Percentiles rank a stretch among this genome's conserved stretches.
Evolutionary conservation across 441 rosid genomes (phyloP).

Genomic region (Flueggea neowawraea): DNA sequence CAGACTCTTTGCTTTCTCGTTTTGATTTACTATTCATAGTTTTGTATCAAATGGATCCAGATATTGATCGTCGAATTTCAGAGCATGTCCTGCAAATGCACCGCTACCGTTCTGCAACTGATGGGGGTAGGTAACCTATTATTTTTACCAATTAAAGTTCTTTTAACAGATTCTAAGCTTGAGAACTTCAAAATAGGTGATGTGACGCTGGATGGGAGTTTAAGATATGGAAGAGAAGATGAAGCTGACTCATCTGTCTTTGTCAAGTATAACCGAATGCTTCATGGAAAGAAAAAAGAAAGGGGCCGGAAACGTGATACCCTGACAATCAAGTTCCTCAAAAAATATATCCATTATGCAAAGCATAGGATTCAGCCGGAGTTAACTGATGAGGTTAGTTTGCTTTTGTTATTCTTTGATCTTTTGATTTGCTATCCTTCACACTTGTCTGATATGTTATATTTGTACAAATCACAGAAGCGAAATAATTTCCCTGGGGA

Average conservation of each 20-base stretch:
- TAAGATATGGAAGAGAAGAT: constrained; percentile 74
- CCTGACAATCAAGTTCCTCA: constrained; percentile 81
- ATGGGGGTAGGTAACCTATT: constrained; percentile 54
- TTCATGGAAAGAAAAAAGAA: constrained; percentile 76
- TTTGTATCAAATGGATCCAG: constrained; percentile 99
- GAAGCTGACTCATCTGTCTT: constrained; percentile 78
- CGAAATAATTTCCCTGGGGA: too few relatives aligned
- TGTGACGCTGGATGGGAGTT: constrained; percentile 55
- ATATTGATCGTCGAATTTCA: constrained; percentile 83
- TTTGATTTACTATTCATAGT: constrained; percentile 96
- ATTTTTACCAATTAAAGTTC: constrained; percentile 6
- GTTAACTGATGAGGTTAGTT: constrained; percentile 74
- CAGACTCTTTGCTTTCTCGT: constrained; percentile 98
- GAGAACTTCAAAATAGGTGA: constrained; percentile 45
- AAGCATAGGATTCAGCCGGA: constrained; percentile 95
- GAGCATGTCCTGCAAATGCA: constrained; percentile 98
- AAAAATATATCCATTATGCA: constrained; percentile 97
- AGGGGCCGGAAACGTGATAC: constrained; percentile 77
- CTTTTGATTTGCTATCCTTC: neutral
- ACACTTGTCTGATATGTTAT: neutral
- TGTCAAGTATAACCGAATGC: constrained; percentile 87
- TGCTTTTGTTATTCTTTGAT: neutral
- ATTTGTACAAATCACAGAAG: too few relatives aligned
- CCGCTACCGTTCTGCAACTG: constrained; percentile 67
- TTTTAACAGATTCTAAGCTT: constrained; percentile 16